Percentiles rank a stretch among this genome's conserved stretches.
These are phyloP conservation scores for Nakataea oryzae DNA, from an alignment of 2,329 filamentous ascomycete genomes.

Conservation along the genomic window DNA sequence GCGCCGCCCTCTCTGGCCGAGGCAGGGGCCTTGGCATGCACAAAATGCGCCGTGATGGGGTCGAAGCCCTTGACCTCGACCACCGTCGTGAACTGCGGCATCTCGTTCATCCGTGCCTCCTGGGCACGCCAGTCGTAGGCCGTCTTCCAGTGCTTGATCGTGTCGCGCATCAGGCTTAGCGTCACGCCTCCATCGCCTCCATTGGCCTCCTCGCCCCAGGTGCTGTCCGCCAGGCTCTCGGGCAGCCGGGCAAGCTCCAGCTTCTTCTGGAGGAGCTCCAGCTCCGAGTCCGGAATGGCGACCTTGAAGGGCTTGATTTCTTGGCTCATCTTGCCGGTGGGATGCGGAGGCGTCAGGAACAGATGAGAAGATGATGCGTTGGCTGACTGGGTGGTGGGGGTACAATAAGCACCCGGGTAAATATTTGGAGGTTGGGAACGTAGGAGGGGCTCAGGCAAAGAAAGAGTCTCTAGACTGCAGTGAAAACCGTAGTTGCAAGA, in stretches of 20 bases:
- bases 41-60: neutral
- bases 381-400: no score
- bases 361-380: no score
- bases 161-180: neutral
- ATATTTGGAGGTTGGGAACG: no score
- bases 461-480: no score
- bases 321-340: neutral
- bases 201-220: neutral
- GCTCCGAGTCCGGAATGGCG: neutral
- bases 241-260: neutral
- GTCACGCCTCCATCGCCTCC: neutral
- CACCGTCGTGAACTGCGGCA: neutral
- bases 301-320: slow-evolving; percentile 4
- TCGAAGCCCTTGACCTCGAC: neutral
- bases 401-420: no score
- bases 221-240: neutral
- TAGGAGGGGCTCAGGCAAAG: no score
- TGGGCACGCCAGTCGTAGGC: neutral
- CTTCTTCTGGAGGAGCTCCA: neutral
- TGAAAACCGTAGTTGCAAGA: no score
- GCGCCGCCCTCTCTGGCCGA: slow-evolving; percentile 10
- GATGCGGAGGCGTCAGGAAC: no score
- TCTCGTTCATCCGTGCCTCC: neutral
- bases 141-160: neutral
- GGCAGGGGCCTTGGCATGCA: neutral